Conservation (phyloP, 108 stramenopile species). For the Skeletonema menzelii region DNA sequence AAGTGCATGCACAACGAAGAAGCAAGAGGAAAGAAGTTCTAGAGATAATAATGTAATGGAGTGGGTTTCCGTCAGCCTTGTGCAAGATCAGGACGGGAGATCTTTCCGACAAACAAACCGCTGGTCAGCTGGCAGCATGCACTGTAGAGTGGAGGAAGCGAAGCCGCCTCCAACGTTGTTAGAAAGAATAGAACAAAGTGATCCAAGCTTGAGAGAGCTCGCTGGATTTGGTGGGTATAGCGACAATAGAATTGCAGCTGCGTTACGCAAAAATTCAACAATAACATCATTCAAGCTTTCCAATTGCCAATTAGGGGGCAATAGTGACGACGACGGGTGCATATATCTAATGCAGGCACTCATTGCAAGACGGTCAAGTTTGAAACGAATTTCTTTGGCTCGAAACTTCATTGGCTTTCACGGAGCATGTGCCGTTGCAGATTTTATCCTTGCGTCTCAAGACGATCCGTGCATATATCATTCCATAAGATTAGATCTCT, state of each 20-base stretch:
- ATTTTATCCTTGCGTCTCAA: conserved; percentile 1
- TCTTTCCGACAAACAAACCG: neutral
- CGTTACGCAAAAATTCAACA: conserved; percentile 15
- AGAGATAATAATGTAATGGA: neutral
- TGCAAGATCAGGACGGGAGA: neutral
- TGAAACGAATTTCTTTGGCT: conserved; percentile 19
- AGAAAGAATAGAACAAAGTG: conserved; percentile 11
- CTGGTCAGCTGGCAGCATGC: neutral
- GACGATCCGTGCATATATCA: neutral
- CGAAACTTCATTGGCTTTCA: conserved; percentile 20
- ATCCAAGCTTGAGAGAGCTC: conserved; percentile 19
- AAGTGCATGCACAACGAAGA: no score
- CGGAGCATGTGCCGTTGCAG: conserved; percentile 15
- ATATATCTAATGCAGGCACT: conserved; percentile 16
- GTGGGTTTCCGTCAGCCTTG: neutral
- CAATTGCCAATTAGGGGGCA: neutral
- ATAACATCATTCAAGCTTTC: conserved; percentile 14
- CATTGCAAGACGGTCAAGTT: conserved; percentile 5
- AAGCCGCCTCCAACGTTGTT: conserved; percentile 1
- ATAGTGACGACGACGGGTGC: conserved; percentile 8
- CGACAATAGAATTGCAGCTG: conserved; percentile 4
- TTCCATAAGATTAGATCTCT: conserved; percentile 11
- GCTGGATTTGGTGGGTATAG: conserved; percentile 17
- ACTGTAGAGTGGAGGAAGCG: neutral
- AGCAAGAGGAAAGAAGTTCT: no score